A percentile compares a stretch with the other conserved stretches of the same genome.
phyloP scores from a whole-genome alignment of 306 rosid genomes.

The Mimosa pudica region DNA sequence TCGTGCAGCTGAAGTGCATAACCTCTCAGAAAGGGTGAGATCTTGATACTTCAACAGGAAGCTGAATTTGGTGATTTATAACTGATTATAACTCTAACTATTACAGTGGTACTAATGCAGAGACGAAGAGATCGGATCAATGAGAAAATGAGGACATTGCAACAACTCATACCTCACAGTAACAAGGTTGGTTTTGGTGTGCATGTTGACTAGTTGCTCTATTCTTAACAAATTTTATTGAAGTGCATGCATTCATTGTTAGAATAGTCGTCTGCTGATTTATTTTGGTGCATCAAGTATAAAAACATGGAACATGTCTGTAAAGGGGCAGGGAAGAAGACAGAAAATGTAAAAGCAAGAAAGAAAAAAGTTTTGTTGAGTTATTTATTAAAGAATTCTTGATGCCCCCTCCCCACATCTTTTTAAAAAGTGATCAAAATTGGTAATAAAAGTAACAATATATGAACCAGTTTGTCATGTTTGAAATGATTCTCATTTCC shows the following conservation, averaged over 20 bases:
- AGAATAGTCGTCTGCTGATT: conserved; percentile 10
- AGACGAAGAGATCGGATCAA: conserved; percentile 91
- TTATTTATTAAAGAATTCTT: background rate
- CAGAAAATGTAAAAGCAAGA: background rate
- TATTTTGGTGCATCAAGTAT: background rate
- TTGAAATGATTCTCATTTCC: conserved; percentile 22
- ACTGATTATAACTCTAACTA: background rate
- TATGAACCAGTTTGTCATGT: background rate
- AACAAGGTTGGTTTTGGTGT: conserved; percentile 63
- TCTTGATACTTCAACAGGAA: conserved; percentile 1
- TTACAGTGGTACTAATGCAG: conserved; percentile 41
- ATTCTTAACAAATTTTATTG: background rate
- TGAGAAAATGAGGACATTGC: conserved; percentile 89
- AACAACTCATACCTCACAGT: conserved; percentile 92
- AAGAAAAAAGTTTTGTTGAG: background rate
- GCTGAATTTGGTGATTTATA: background rate
- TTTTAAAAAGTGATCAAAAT: background rate
- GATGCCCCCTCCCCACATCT: background rate
- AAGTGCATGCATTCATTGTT: background rate
- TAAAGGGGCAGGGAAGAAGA: background rate
- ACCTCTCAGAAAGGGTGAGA: conserved; percentile 87
- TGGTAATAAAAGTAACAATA: background rate
- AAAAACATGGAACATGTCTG: background rate
- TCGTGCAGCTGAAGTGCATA: conserved; percentile 94
- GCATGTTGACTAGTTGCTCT: background rate